These are phyloP conservation scores for Adansonia digitata DNA, from an alignment of 345 rosid genomes.

Conservation along the genomic window DNA sequence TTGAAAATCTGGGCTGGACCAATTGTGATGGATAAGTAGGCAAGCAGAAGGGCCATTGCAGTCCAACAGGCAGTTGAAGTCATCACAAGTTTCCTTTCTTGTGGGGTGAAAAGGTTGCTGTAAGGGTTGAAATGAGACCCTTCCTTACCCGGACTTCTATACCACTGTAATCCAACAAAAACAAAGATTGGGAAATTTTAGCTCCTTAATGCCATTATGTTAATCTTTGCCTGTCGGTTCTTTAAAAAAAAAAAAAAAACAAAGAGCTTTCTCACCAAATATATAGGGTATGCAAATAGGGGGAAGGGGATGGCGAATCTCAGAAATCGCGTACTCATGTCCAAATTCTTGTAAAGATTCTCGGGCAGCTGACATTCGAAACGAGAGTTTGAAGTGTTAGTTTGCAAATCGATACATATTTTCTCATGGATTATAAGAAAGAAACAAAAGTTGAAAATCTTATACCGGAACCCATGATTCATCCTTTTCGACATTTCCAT, in stretches of 20 bases:
- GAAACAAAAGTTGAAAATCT: neutral
- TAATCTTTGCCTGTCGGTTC: too few species aligned
- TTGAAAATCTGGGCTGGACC: conserved; percentile 47
- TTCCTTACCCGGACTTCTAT: conserved; percentile 84
- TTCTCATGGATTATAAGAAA: neutral
- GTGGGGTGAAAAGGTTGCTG: conserved; percentile 58
- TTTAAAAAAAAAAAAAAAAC: neutral
- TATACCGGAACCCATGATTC: conserved; percentile 84
- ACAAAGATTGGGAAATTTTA: neutral
- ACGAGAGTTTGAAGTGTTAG: neutral
- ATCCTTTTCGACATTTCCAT: conserved; percentile 77
- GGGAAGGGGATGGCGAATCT: conserved; percentile 65
- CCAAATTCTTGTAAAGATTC: conserved; percentile 41
- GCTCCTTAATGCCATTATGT: neutral
- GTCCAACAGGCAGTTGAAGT: conserved; percentile 75
- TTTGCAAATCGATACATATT: neutral
- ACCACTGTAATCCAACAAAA: conserved; percentile 42
- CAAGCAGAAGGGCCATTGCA: conserved; percentile 44
- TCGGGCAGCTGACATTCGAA: conserved; percentile 48
- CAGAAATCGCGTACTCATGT: conserved; percentile 31
- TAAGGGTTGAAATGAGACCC: conserved; percentile 89
- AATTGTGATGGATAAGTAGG: conserved; percentile 28
- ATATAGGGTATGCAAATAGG: conserved; percentile 59
- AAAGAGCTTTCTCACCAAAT: conserved; percentile 47
- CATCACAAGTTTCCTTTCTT: conserved; percentile 56